Conservation (phyloP, 2,329 filamentous ascomycete species). For the Aspergillus quadrilineatus region DNA sequence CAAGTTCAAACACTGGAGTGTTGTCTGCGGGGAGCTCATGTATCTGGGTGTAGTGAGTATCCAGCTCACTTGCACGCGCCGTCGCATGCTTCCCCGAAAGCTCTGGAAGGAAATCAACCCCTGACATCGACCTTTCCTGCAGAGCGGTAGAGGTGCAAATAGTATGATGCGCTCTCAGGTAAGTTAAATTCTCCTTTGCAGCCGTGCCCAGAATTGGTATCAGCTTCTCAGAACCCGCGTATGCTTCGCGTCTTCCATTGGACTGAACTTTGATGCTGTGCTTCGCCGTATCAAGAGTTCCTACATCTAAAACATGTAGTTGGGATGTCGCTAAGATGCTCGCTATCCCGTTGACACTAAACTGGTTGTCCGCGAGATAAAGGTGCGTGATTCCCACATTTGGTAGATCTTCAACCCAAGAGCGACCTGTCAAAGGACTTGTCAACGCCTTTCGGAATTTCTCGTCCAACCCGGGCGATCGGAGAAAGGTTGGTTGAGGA, state of each 20-base stretch:
- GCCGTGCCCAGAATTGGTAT: constrained; percentile 50
- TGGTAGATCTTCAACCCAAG: constrained; percentile 56
- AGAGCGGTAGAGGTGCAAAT: constrained; percentile 51
- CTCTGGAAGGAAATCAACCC: constrained; percentile 32
- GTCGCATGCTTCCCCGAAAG: constrained; percentile 29
- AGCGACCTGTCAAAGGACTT: constrained; percentile 50
- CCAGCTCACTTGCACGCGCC: constrained; percentile 33
- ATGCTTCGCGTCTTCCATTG: constrained; percentile 20
- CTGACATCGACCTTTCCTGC: constrained; percentile 28
- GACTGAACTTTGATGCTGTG: constrained; percentile 23
- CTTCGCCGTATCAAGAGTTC: constrained; percentile 45
- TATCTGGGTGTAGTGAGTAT: constrained; percentile 27
- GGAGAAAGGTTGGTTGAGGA: constrained; percentile 25
- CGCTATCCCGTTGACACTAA: constrained; percentile 58
- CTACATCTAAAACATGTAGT: constrained; percentile 57
- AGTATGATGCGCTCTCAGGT: constrained; percentile 56
- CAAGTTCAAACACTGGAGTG: constrained; percentile 40
- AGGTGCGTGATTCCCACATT: constrained; percentile 60
- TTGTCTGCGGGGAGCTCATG: constrained; percentile 36
- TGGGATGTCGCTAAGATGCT: constrained; percentile 52
- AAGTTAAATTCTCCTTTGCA: constrained; percentile 51
- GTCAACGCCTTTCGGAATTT: constrained; percentile 52
- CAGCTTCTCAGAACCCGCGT: constrained; percentile 56
- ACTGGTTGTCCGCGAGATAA: constrained; percentile 56
- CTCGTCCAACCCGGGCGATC: constrained; percentile 41